Evolutionary conservation across 2,329 filamentous ascomycete genomes (phyloP).

Genomic region (Orbilia blumenaviensis): DNA sequence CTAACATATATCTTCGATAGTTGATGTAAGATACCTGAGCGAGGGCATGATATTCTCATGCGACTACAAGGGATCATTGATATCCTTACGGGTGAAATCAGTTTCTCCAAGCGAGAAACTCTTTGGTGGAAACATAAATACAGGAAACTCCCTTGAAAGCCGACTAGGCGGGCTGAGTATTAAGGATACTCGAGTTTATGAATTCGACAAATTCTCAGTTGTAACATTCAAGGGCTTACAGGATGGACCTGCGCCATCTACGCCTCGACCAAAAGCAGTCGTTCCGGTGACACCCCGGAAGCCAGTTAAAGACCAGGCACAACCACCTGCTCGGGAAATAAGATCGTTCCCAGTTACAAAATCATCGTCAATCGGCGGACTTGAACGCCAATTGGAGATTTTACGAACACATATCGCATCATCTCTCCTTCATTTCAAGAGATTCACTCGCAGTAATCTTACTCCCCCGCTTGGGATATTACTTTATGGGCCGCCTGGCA

Average conservation of each 20-base stretch:
- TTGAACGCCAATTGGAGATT: slow-evolving; percentile 54
- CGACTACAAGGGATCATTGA: slow-evolving; percentile 28
- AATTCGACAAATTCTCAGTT: slow-evolving; percentile 35
- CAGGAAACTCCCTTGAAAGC: slow-evolving; percentile 1
- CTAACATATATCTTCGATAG: slow-evolving; percentile 20
- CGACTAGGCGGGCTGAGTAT: slow-evolving; percentile 19
- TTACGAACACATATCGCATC: slow-evolving; percentile 56
- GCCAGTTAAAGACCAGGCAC: not conserved
- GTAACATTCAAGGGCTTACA: slow-evolving; percentile 51
- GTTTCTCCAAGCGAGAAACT: slow-evolving; percentile 24
- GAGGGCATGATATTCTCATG: slow-evolving; percentile 42
- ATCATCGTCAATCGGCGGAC: slow-evolving; percentile 57
- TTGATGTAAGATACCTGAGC: slow-evolving; percentile 25
- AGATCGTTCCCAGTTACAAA: slow-evolving; percentile 50
- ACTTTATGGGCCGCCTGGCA: slow-evolving; percentile 58
- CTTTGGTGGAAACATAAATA: not conserved
- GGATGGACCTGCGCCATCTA: slow-evolving; percentile 21
- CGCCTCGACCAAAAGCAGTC: slow-evolving; percentile 32
- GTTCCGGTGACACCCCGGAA: slow-evolving; percentile 21
- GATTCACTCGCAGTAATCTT: slow-evolving; percentile 56
- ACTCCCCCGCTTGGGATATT: slow-evolving; percentile 58
- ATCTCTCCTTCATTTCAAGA: slow-evolving; percentile 55
- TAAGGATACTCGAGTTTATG: slow-evolving; percentile 33
- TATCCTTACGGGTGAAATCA: slow-evolving; percentile 36
- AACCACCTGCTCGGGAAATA: slow-evolving; percentile 6